phyloP scores from a whole-genome alignment of 1,139 yeast genomes.

The Scheffersomyces quercinus region DNA sequence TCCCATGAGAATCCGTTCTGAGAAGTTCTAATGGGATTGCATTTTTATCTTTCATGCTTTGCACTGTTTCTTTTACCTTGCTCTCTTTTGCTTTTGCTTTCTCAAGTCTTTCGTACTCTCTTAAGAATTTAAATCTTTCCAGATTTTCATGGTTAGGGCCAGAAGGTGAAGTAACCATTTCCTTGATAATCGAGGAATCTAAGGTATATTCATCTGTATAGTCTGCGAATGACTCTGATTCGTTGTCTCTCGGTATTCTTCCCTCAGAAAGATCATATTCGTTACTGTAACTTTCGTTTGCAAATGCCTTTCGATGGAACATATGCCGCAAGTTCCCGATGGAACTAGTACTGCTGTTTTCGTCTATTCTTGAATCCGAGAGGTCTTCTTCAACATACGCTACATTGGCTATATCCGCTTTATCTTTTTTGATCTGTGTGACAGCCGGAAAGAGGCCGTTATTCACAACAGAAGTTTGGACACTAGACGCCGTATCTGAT shows the following conservation, averaged over 20 bases:
- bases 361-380: neutral
- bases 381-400: neutral
- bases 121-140: slow-evolving; percentile 32
- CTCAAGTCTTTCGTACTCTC: slow-evolving; percentile 24
- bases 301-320: slow-evolving; percentile 1
- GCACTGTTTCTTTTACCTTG: slow-evolving; percentile 11
- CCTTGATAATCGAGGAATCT: slow-evolving; percentile 27
- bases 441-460: slow-evolving; percentile 1
- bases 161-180: slow-evolving; percentile 17
- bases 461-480: neutral
- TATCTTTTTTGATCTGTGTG: neutral
- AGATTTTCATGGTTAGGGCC: slow-evolving; percentile 11
- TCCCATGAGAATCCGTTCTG: slow-evolving; percentile 13
- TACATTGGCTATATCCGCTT: neutral
- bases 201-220: slow-evolving; percentile 19
- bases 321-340: slow-evolving; percentile 3
- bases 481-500: slow-evolving; percentile 2
- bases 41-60: slow-evolving; percentile 14
- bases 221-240: too few relatives aligned
- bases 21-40: slow-evolving; percentile 30
- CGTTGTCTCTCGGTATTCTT: neutral
- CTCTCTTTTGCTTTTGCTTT: slow-evolving; percentile 10
- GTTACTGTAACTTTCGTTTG: neutral
- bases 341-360: neutral
- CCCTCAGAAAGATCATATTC: slow-evolving; percentile 9